Conservation (phyloP, 2,329 filamentous ascomycete genomes). For the Colletotrichum echinochloae region DNA sequence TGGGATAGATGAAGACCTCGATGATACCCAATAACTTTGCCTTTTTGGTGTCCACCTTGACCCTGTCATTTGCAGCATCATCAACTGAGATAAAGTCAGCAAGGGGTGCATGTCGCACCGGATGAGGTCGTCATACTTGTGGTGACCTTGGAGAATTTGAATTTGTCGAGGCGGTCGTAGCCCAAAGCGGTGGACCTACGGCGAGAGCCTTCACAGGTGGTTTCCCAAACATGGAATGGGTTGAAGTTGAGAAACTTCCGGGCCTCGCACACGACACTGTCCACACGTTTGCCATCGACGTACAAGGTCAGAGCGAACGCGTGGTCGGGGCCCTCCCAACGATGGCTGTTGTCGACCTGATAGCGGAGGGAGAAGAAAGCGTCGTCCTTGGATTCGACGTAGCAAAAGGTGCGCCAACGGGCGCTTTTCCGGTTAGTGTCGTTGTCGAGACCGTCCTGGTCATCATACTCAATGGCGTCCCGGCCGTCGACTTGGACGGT, state of each 20-base stretch:
- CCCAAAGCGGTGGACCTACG: not conserved
- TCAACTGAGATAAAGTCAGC: constrained; percentile 38
- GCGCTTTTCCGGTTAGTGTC: constrained; percentile 15
- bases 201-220: constrained; percentile 6
- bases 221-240: constrained; percentile 6
- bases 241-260: not conserved
- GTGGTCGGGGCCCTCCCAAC: constrained; percentile 31
- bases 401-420: constrained; percentile 23
- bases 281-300: constrained; percentile 41
- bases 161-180: constrained; percentile 32
- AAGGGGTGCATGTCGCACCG: too few species aligned
- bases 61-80: constrained; percentile 22
- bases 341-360: constrained; percentile 29
- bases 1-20: constrained; percentile 40
- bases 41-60: constrained; percentile 15
- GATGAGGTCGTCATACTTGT: constrained; percentile 32
- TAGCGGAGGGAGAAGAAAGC: constrained; percentile 41
- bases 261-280: constrained; percentile 18
- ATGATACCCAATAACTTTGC: constrained; percentile 42
- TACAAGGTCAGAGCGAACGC: constrained; percentile 36
- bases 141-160: constrained; percentile 41
- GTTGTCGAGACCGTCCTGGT: constrained; percentile 30
- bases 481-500: constrained; percentile 43
- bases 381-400: constrained; percentile 43
- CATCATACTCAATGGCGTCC: constrained; percentile 42